These are phyloP conservation scores for Melampsora americana DNA, from an alignment of 1,284 basidiomycete genomes.

Conservation along the genomic window DNA sequence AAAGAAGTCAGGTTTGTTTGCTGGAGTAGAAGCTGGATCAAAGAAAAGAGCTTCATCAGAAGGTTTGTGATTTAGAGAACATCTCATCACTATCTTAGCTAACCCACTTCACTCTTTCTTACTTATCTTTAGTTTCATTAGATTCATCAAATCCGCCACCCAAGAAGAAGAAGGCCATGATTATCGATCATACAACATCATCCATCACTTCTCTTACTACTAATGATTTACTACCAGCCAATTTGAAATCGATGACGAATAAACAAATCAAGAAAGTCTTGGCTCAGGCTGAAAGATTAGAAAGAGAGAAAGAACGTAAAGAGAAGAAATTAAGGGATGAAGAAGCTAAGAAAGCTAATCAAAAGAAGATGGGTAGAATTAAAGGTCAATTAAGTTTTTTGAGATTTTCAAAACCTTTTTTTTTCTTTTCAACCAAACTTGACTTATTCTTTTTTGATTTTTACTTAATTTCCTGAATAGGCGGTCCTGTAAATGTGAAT, in stretches of 20 bases:
- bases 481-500: slow-evolving; percentile 78
- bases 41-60: slow-evolving; percentile 36
- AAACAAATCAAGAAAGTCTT: slow-evolving; percentile 33
- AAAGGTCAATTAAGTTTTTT: slow-evolving; percentile 15
- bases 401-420: neutral
- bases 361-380: slow-evolving; percentile 19
- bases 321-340: slow-evolving; percentile 31
- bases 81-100: too few relatives aligned
- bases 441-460: neutral
- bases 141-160: slow-evolving; percentile 20
- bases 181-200: slow-evolving; percentile 28
- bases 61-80: slow-evolving; percentile 7
- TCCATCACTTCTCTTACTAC: neutral
- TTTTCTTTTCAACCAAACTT: neutral
- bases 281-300: neutral
- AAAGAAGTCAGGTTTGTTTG: slow-evolving; percentile 29
- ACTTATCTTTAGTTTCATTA: slow-evolving; percentile 20
- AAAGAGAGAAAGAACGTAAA: slow-evolving; percentile 32
- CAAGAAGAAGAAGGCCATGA: slow-evolving; percentile 35
- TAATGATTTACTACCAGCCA: neutral
- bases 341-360: slow-evolving; percentile 28
- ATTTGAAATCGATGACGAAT: slow-evolving; percentile 5
- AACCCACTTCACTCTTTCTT: neutral
- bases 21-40: slow-evolving; percentile 13
- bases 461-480: neutral